Percentiles rank a stretch among this genome's conserved stretches.
phyloP scores from a whole-genome alignment of 805 yeast genomes.

The Candida ovalis region DNA sequence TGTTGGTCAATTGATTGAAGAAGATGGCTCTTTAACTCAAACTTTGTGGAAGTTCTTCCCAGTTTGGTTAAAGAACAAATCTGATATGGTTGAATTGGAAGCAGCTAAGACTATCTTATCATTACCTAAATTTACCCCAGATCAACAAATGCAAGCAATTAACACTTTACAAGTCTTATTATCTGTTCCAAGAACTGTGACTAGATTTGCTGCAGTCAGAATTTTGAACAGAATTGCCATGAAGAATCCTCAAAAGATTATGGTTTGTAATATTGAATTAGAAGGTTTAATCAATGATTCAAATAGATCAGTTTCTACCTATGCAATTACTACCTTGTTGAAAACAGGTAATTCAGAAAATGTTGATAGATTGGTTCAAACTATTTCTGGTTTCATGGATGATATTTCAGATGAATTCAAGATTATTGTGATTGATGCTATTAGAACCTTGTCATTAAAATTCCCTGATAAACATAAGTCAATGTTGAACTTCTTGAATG shows the following conservation, averaged over 20 bases:
- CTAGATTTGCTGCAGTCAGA: slow-evolving; percentile 92
- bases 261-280: slow-evolving; percentile 78
- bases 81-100: slow-evolving; percentile 89
- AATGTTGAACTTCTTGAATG: slow-evolving; percentile 77
- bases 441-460: slow-evolving; percentile 84
- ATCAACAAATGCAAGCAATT: slow-evolving; percentile 68
- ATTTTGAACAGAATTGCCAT: slow-evolving; percentile 81
- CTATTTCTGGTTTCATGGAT: slow-evolving; percentile 82
- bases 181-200: slow-evolving; percentile 83
- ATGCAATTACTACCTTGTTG: slow-evolving; percentile 92
- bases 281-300: slow-evolving; percentile 84
- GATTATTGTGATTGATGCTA: slow-evolving; percentile 91
- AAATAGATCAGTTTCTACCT: slow-evolving; percentile 90
- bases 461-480: slow-evolving; percentile 88
- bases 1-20: slow-evolving; percentile 66
- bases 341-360: slow-evolving; percentile 90
- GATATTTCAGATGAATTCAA: slow-evolving; percentile 96
- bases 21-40: slow-evolving; percentile 61
- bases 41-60: slow-evolving; percentile 62
- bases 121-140: slow-evolving; percentile 53
- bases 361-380: slow-evolving; percentile 84
- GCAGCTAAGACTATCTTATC: slow-evolving; percentile 73
- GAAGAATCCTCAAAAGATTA: slow-evolving; percentile 73
- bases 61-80: slow-evolving; percentile 71
- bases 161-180: slow-evolving; percentile 70